A percentile compares a stretch with the other conserved stretches of the same genome.
phyloP scores from a whole-genome alignment of 2,329 filamentous ascomycete genomes.

The Fusarium chlamydosporum region DNA sequence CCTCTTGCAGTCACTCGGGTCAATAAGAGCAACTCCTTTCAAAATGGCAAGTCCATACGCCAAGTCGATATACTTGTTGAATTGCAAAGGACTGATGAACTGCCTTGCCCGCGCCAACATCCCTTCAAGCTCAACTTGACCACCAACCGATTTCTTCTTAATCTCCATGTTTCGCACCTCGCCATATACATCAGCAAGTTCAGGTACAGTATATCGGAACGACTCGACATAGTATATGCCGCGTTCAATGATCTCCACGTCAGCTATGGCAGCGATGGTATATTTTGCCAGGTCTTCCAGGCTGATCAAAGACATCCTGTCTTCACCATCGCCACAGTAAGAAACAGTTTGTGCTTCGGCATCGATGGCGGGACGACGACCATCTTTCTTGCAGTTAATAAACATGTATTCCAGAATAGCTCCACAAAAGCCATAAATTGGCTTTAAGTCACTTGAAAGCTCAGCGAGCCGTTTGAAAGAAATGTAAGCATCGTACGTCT shows the following conservation, averaged over 20 bases:
- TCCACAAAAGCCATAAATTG: constrained; percentile 3
- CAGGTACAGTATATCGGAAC: neutral
- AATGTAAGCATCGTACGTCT: constrained; percentile 21
- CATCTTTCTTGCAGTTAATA: constrained; percentile 7
- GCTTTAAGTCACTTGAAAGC: neutral
- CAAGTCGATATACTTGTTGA: constrained; percentile 18
- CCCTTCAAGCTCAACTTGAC: constrained; percentile 2
- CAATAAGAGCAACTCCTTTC: neutral
- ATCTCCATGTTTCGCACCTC: neutral
- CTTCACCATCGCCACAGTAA: neutral
- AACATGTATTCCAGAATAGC: constrained; percentile 11
- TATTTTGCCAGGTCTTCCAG: constrained; percentile 15
- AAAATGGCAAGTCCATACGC: constrained; percentile 5
- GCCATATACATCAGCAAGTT: constrained; percentile 8
- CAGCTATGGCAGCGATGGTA: neutral
- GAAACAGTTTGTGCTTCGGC: neutral
- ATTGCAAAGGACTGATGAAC: neutral
- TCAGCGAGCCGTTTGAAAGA: constrained; percentile 24
- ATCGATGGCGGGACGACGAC: neutral
- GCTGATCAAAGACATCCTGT: constrained; percentile 13
- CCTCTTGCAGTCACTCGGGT: constrained; percentile 4
- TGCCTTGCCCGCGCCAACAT: constrained; percentile 8
- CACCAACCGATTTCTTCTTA: constrained; percentile 1
- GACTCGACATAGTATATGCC: neutral
- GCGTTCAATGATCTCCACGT: neutral